Evolutionary conservation across 495 filamentous ascomycete genomes (phyloP).

Genomic region (Penicillium macrosclerotiorum): DNA sequence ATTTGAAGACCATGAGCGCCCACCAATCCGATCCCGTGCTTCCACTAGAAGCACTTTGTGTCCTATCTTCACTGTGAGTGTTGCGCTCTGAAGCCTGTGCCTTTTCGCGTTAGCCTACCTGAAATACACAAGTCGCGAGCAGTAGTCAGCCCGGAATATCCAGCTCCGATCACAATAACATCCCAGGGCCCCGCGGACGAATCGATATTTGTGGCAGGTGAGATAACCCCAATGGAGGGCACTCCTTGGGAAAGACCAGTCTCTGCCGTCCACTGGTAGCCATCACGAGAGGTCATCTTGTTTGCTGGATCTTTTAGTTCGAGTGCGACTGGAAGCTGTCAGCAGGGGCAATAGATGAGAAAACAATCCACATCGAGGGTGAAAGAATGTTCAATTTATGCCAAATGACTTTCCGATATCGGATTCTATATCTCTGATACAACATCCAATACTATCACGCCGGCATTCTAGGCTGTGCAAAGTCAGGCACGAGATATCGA

Average conservation of each 20-base stretch:
- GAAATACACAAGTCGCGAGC: conserved; percentile 18
- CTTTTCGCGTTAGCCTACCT: conserved; percentile 1
- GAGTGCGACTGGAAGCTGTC: no score
- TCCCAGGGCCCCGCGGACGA: conserved; percentile 3
- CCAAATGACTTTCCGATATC: no score
- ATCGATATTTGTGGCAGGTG: conserved; percentile 14
- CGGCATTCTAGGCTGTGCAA: no score
- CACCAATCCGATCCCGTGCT: conserved; percentile 36
- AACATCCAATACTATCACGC: no score
- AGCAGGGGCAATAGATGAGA: no score
- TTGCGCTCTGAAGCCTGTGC: neutral
- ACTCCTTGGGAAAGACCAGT: conserved; percentile 15
- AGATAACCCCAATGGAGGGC: conserved; percentile 19
- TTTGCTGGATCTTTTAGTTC: no score
- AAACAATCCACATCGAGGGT: no score
- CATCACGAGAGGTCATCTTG: conserved; percentile 22
- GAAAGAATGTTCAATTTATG: no score
- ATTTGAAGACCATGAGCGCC: conserved; percentile 30
- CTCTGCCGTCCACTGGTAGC: conserved; percentile 22
- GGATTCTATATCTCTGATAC: no score
- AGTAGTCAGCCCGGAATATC: conserved; percentile 27
- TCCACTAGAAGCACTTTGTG: conserved; percentile 30
- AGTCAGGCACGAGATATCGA: neutral
- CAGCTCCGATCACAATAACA: conserved; percentile 27
- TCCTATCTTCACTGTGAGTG: conserved; percentile 7